Evolutionary conservation across 2,329 filamentous ascomycete genomes (phyloP).

Genomic region (Xylariaceae sp.): DNA sequence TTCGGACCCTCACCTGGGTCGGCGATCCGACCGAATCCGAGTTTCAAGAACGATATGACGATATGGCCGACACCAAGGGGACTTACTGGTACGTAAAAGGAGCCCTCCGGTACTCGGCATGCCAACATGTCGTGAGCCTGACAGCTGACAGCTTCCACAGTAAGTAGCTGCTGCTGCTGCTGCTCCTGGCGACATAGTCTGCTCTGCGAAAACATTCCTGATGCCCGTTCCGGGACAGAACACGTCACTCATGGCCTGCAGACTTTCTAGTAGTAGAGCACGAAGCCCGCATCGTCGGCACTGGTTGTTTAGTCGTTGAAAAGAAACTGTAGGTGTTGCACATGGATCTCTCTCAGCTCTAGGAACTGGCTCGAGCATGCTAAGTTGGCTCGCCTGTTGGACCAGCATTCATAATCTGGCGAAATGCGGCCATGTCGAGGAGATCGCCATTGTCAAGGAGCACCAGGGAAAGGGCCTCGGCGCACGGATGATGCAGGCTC

Average conservation of each 20-base stretch:
- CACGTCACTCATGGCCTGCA: too few relatives aligned
- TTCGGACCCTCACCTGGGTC: conserved; percentile 69
- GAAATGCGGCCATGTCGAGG: conserved; percentile 72
- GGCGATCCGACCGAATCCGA: conserved; percentile 55
- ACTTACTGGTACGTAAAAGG: too few relatives aligned
- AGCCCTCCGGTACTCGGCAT: too few relatives aligned
- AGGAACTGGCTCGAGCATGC: too few relatives aligned
- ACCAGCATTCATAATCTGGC: conserved; percentile 58
- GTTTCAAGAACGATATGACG: conserved; percentile 52
- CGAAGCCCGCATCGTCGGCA: conserved; percentile 57
- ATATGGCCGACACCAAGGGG: conserved; percentile 33
- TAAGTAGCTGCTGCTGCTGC: too few relatives aligned
- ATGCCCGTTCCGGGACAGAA: too few relatives aligned
- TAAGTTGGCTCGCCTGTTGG: too few relatives aligned
- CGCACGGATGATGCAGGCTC: conserved; percentile 65
- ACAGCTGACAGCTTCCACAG: too few relatives aligned
- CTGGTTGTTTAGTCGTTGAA: conserved; percentile 69
- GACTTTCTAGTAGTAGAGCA: conserved; percentile 65
- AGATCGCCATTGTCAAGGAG: conserved; percentile 71
- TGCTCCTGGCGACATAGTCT: too few relatives aligned
- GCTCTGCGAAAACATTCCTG: too few relatives aligned
- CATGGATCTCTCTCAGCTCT: too few relatives aligned
- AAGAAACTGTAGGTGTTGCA: conserved; percentile 60
- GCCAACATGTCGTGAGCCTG: too few relatives aligned
- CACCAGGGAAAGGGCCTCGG: conserved; percentile 79